Base-by-base conservation (phyloP, 768 basidiomycete genomes). In the Tylopilus vinaceipallidus region DNA sequence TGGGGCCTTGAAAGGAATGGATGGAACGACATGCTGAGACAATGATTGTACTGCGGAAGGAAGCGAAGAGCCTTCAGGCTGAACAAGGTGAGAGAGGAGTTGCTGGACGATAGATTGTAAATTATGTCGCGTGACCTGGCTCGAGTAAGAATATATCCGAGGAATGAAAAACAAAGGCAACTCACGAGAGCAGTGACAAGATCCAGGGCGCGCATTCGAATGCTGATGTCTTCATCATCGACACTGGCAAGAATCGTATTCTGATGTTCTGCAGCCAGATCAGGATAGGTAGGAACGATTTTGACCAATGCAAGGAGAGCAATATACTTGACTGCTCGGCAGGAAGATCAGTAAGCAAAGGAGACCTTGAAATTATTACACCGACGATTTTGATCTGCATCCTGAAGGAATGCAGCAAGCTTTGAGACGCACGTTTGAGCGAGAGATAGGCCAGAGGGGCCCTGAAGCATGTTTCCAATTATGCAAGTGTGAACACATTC, bases 401-500 rank as follows among this genome's bases (percentile, higher is more conserved):
- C 95, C 64, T 93, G 78, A 41, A 98, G 78, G 67, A 98, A 99
- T 26, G 82, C 81, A 19, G 93, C 90, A 32, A 99, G 76, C 68
- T 99, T 99, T 24, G 92, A 89, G 32, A 95, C 91, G 60, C 97
- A 99, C 11, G 85, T 82, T 50, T 77, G 77, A 6, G 97, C 97
- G 39, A 99, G 73, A 3, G 84, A 73, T 63, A 87, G 78, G 11
- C 91, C 92, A 26, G 86, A 81, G 19, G 81, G 49, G 4, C 86
- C 88, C 57, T 86, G 86, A 10, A 98, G 77, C 91, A 99, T 98
- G 7, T 91, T 93, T 9, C 97, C 95, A 11, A 92, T 92, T 57
- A 99, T 98, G 60, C 93, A 98, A 0, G 97, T 98, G 58, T 94
- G 89, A 1, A 99, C 95, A 67, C 97, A 99, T 73, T 99, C 97